Conservation (phyloP, 1,284 basidiomycete species). For the Ustilago vetiveriae region DNA sequence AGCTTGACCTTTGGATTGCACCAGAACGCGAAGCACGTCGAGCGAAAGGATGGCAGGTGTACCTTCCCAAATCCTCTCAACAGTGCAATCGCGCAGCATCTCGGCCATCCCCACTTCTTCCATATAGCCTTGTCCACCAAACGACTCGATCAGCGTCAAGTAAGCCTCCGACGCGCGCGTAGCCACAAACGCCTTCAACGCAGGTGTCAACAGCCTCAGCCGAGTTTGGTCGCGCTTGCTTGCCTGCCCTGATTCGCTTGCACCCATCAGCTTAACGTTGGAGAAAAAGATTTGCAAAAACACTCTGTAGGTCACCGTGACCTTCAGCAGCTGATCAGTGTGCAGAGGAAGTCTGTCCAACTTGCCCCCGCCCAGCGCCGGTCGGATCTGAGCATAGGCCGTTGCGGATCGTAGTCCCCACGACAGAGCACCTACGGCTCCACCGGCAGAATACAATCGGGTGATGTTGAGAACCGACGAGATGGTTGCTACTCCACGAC, state of each 20-base stretch:
- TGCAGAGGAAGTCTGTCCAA: conserved; percentile 68
- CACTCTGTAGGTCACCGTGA: conserved; percentile 71
- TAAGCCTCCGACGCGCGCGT: conserved; percentile 75
- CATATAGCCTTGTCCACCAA: conserved; percentile 85
- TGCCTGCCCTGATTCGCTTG: conserved; percentile 90
- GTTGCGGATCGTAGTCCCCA: conserved; percentile 50
- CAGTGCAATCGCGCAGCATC: conserved; percentile 75
- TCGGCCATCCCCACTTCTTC: conserved; percentile 72
- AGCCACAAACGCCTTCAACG: conserved; percentile 77
- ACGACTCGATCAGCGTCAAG: conserved; percentile 78
- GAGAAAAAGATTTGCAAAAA: conserved; percentile 83
- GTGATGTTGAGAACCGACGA: conserved; percentile 72
- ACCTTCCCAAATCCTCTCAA: conserved; percentile 84
- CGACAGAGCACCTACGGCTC: conserved; percentile 32
- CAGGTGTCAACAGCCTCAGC: conserved; percentile 77
- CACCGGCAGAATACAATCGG: conserved; percentile 69
- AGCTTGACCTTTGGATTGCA: conserved; percentile 68
- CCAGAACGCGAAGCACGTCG: conserved; percentile 74
- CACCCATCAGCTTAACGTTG: conserved; percentile 89
- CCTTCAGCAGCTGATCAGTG: conserved; percentile 69
- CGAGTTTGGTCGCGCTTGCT: conserved; percentile 92
- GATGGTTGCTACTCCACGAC: conserved; percentile 77
- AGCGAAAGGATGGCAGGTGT: conserved; percentile 73
- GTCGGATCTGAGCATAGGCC: conserved; percentile 36
- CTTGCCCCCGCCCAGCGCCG: conserved; percentile 75